Base-by-base conservation (phyloP, 2,329 filamentous ascomycete species). In the Trichoderma atroviride region DNA sequence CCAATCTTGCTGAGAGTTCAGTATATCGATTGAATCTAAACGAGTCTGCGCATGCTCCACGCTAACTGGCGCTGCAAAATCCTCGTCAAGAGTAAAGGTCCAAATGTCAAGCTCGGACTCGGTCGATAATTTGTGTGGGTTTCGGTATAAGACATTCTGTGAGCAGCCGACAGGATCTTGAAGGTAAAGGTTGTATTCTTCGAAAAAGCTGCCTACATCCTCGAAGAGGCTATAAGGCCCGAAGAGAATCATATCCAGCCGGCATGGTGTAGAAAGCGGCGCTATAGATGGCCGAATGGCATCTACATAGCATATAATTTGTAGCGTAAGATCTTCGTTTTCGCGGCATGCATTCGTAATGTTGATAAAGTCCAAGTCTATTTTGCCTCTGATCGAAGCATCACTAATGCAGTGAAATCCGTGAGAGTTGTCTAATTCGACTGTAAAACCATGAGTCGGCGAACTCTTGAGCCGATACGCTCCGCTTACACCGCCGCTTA, bases 91-190 rank as follows among this genome's bases (percentile, higher is more conserved):
- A 16, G 33, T n/a, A 0, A 14, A 31, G 1, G 66, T 62, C 50
- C 60, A 69, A 19, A 16, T 11, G 1, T 2, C 27, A 0, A 16
- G 11, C 13, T 22, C 27, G 7, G 27, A 55, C 10, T 1, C 22
- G 13, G 27, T 19, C 10, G 50, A 56, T 10, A 69, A 14, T 27
- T 40, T 62, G 11, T 69, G 66, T 5, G 58, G 66, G 16, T 69
- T 69, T 5, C 66, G 60, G 37, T 69, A 69, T 1, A 52, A 27
- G 16, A 29, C 66, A 27, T 57, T 50, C n/a, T n/a, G 19, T 16
- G 52, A 37, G 24, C 66, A 69, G 4, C n/a, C 22, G 16, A 47
- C 14, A 6, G 66, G 66, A 27, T 69, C 66, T 40, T 69, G 66
- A 19, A 69, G 58, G 47, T 56, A 69, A 19, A 69, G 47, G 4